phyloP scores from a whole-genome alignment of 768 basidiomycete species.

The Chalciporus pseudorubinellus region DNA sequence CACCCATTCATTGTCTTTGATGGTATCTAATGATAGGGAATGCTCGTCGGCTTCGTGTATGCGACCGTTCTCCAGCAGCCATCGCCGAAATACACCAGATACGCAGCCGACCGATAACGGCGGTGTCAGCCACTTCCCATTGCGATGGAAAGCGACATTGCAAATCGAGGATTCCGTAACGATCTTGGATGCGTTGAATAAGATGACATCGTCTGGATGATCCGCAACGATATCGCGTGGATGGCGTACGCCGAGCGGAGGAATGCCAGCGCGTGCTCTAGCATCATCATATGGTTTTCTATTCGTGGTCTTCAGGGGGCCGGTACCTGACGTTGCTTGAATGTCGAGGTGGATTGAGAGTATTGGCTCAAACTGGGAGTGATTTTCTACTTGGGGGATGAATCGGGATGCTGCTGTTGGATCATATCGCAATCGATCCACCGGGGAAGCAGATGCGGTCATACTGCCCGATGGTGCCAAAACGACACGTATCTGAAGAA shows the following conservation, averaged over 20 bases:
- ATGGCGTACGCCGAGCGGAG: constrained; percentile 24
- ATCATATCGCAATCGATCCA: constrained; percentile 35
- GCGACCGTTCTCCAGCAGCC: constrained; percentile 58
- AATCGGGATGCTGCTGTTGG: constrained; percentile 39
- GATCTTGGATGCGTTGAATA: constrained; percentile 50
- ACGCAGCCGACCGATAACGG: constrained; percentile 60
- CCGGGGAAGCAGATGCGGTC: constrained; percentile 33
- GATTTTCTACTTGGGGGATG: constrained; percentile 32
- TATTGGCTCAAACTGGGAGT: constrained; percentile 30
- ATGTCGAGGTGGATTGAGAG: constrained; percentile 56
- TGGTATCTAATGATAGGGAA: constrained; percentile 39
- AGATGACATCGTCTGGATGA: constrained; percentile 53
- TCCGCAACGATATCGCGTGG: neutral
- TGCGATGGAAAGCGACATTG: constrained; percentile 68
- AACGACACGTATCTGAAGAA: constrained; percentile 51
- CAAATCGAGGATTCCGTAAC: constrained; percentile 68
- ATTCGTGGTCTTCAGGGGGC: constrained; percentile 67
- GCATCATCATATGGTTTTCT: constrained; percentile 61
- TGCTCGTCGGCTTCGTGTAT: constrained; percentile 50
- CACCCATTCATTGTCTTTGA: constrained; percentile 59
- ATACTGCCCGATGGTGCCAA: constrained; percentile 41
- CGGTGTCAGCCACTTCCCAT: constrained; percentile 64
- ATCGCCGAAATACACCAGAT: constrained; percentile 66
- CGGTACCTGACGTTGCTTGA: constrained; percentile 48
- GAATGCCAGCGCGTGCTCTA: constrained; percentile 52